These are phyloP conservation scores for Linum lewisii DNA, from an alignment of 345 rosid genomes.

Conservation along the genomic window DNA sequence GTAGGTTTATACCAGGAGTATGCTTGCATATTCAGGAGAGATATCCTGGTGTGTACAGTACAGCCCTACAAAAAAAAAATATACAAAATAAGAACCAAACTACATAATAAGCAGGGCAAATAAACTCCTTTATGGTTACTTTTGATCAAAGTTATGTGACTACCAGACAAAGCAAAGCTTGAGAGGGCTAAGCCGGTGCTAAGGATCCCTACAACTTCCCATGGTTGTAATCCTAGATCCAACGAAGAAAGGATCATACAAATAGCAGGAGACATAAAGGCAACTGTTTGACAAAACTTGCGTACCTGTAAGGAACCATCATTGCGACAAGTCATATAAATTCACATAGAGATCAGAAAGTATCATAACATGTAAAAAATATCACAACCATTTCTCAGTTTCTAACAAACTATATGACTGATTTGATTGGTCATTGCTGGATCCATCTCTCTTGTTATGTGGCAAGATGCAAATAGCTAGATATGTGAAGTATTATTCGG, in stretches of 20 bases:
- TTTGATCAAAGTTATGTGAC: conserved; percentile 7
- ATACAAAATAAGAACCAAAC: neutral
- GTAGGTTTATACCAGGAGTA: conserved; percentile 57
- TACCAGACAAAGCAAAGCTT: conserved; percentile 92
- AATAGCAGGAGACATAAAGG: conserved; percentile 79
- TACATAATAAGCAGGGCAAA: neutral
- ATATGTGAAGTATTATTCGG: conserved; percentile 3
- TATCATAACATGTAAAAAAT: no score
- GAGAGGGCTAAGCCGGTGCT: conserved; percentile 80
- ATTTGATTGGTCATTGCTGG: conserved; percentile 5
- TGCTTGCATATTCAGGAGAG: conserved; percentile 88
- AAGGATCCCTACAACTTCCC: conserved; percentile 88
- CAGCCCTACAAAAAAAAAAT: conserved; percentile 38
- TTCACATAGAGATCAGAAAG: neutral
- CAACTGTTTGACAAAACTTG: conserved; percentile 85
- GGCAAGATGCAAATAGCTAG: conserved; percentile 3
- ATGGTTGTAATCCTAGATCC: conserved; percentile 84
- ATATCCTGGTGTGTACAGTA: conserved; percentile 98
- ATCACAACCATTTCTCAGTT: conserved; percentile 4
- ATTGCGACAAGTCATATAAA: neutral
- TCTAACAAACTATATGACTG: conserved; percentile 8
- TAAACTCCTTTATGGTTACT: neutral
- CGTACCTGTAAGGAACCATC: conserved; percentile 49
- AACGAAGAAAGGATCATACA: conserved; percentile 80
- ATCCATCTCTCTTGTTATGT: neutral